Evolutionary conservation across 225 moss, liverwort and hornwort genomes (phyloP), one percentile per base, ranked within the genome.

Genomic region (Lunularia cruciata): DNA sequence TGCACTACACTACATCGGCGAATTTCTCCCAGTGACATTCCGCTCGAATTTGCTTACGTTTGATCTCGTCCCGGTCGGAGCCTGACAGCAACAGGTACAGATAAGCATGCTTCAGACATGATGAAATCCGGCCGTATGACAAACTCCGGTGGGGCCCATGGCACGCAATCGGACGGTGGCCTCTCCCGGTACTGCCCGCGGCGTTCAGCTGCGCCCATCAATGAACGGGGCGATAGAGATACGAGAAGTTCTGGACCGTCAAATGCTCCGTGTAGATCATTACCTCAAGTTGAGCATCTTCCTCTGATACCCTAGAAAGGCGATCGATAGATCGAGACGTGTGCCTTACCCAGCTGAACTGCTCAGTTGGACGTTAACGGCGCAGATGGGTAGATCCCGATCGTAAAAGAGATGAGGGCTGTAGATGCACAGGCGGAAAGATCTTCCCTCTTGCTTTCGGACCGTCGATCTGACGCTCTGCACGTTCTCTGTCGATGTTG

Each of bases 351-450:
- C n/a, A 60, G 35, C 59, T 1, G 20, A 36, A 37, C 57, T 19
- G 32, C 34, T n/a, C n/a, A 7, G n/a, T 37, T 1, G 1, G 0
- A 30, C 2, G 1, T 4, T 20, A 10, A 37, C 59, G 59, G 30
- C 13, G 59, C 13, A 19, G 59, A 60, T 60, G 59, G 36, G 19
- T 5, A 36, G 59, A 60, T 60, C 59, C 22, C n/a, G 37, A 10
- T 60, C 59, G 59, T 60, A n/a, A 12, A 60, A 36, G 30, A 60
- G 35, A 60, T 60, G 59, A 60, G 59, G 59, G 59, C 31, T 60
- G 37, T 20, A 60, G 59, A 60, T 60, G 59, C 22, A 37, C 31
- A 60, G 36, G 9, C 37, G 18, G 36, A 11, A 37, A n/a, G 59
- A 60, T 60, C 20, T 8, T 12, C 55, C 23, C 27, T 12, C 30